phyloP scores from a whole-genome alignment of 352 stramenopile species.

The Pythium apleroticum region DNA sequence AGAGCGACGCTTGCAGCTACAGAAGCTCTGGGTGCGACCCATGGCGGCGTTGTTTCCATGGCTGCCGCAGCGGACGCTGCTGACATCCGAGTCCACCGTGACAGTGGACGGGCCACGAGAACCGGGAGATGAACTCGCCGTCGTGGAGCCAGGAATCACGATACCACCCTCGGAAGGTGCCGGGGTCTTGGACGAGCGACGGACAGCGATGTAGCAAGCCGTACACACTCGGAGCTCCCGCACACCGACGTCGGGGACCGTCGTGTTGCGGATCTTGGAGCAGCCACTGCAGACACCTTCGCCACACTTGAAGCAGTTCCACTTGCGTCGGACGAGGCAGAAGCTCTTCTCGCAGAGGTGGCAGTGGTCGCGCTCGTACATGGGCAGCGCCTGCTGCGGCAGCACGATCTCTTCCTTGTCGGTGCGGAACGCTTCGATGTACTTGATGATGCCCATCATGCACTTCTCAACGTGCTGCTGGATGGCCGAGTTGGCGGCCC shows the following conservation, averaged over 20 bases:
- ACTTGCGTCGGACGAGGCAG: slow-evolving; percentile 61
- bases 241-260: slow-evolving; percentile 71
- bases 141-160: not conserved
- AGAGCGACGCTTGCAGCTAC: slow-evolving; percentile 53
- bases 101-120: slow-evolving; percentile 5
- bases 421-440: slow-evolving; percentile 78
- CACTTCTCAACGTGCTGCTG: slow-evolving; percentile 88
- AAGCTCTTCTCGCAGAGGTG: slow-evolving; percentile 78
- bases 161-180: slow-evolving; percentile 19
- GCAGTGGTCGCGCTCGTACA: slow-evolving; percentile 73
- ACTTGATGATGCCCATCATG: slow-evolving; percentile 84
- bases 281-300: slow-evolving; percentile 81
- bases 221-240: slow-evolving; percentile 80
- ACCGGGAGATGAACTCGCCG: slow-evolving; percentile 14
- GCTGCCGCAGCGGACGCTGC: slow-evolving; percentile 20
- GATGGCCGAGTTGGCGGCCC: slow-evolving; percentile 81
- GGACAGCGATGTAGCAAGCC: slow-evolving; percentile 69
- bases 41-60: slow-evolving; percentile 4
- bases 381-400: slow-evolving; percentile 70
- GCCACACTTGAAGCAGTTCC: slow-evolving; percentile 86
- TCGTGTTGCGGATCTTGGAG: slow-evolving; percentile 56
- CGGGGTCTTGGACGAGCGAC: slow-evolving; percentile 47
- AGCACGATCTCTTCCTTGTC: slow-evolving; percentile 73
- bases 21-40: slow-evolving; percentile 51
- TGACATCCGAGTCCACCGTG: slow-evolving; percentile 24